Percentiles rank a stretch among this genome's conserved stretches.
phyloP scores from a whole-genome alignment of 2,329 filamentous ascomycete genomes.

The Venturia carpophila region DNA sequence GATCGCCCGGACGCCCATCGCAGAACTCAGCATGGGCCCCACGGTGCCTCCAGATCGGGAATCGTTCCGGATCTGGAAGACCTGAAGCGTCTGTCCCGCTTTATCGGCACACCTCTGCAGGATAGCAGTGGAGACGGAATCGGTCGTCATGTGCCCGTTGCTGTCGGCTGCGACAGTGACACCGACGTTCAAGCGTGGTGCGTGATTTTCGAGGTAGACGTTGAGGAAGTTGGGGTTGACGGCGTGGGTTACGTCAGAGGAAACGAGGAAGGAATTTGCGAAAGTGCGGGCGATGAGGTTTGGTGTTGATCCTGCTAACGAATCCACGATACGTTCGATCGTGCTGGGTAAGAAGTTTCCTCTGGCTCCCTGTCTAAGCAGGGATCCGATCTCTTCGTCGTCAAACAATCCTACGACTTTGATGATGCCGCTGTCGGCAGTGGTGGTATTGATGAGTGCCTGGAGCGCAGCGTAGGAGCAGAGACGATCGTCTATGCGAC shows the following conservation, averaged over 20 bases:
- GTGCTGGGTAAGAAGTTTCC: slow-evolving; percentile 80
- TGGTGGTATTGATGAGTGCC: slow-evolving; percentile 59
- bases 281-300: slow-evolving; percentile 59
- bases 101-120: slow-evolving; percentile 71
- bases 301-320: slow-evolving; percentile 46
- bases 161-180: slow-evolving; percentile 71
- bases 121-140: slow-evolving; percentile 75
- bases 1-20: slow-evolving; percentile 72
- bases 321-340: slow-evolving; percentile 74
- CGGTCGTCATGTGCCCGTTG: slow-evolving; percentile 95
- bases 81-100: slow-evolving; percentile 62
- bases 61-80: slow-evolving; percentile 95
- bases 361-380: slow-evolving; percentile 80
- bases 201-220: slow-evolving; percentile 76
- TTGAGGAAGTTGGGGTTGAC: slow-evolving; percentile 89
- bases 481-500: slow-evolving; percentile 94
- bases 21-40: slow-evolving; percentile 78
- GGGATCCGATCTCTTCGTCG: slow-evolving; percentile 90
- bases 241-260: slow-evolving; percentile 87
- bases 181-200: slow-evolving; percentile 82
- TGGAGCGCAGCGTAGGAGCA: slow-evolving; percentile 89
- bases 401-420: slow-evolving; percentile 94
- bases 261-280: slow-evolving; percentile 85
- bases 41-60: slow-evolving; percentile 83
- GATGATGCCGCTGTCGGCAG: slow-evolving; percentile 57